Percentiles rank a stretch among this genome's conserved stretches.
These are phyloP conservation scores for Erysimum pusillum DNA, from an alignment of 441 rosid species.

Conservation along the genomic window DNA sequence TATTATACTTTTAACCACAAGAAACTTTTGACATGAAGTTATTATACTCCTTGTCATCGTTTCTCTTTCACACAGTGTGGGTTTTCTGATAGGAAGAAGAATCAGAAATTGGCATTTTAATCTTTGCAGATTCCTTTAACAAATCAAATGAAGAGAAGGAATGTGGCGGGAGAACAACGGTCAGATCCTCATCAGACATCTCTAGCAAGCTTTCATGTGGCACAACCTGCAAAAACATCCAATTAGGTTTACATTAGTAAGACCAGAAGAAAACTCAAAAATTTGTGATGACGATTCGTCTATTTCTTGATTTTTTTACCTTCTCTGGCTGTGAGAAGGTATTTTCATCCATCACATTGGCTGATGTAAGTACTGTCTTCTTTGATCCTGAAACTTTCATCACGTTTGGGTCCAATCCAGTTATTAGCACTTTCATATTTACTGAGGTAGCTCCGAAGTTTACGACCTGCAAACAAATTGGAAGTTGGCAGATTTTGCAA, in stretches of 20 bases:
- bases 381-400: conserved; percentile 57
- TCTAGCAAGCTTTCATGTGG: conserved; percentile 57
- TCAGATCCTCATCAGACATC: conserved; percentile 58
- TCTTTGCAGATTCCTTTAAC: conserved; percentile 51
- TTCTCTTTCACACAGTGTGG: conserved; percentile 51
- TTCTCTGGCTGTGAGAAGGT: conserved; percentile 69
- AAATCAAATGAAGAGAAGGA: conserved; percentile 79
- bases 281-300: conserved; percentile 17
- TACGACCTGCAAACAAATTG: conserved; percentile 58
- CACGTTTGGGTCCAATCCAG: conserved; percentile 55
- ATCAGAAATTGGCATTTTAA: conserved; percentile 50
- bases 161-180: conserved; percentile 57
- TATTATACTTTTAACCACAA: background rate
- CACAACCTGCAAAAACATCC: conserved; percentile 52
- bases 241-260: background rate
- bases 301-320: conserved; percentile 48
- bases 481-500: background rate
- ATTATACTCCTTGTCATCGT: background rate
- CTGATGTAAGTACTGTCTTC: conserved; percentile 64
- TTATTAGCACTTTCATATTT: conserved; percentile 56
- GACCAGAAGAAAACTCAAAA: background rate
- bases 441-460: conserved; percentile 69
- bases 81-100: conserved; percentile 33
- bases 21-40: conserved; percentile 2
- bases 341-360: conserved; percentile 80